phyloP scores from a whole-genome alignment of 768 basidiomycete species.

The Neoboletus subvelutipes region DNA sequence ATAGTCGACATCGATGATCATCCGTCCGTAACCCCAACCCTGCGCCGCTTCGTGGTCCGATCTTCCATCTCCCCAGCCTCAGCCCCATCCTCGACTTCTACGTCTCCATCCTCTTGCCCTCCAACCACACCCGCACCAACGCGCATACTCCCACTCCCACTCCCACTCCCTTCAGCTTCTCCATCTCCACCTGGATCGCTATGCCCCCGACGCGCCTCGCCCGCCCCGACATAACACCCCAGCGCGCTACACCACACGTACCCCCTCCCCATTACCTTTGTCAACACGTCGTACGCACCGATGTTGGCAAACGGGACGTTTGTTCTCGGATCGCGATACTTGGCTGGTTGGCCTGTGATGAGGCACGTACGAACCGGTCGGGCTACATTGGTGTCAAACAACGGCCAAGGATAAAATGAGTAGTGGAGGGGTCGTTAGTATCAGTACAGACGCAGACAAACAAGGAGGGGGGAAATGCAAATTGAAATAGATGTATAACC shows the following conservation, averaged over 20 bases:
- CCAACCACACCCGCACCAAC: neutral
- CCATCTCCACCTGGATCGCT: neutral
- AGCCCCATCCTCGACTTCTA: too few relatives aligned
- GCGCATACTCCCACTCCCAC: too few relatives aligned
- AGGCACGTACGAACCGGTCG: constrained; percentile 53
- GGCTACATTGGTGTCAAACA: neutral
- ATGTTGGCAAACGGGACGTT: constrained; percentile 77
- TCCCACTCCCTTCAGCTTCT: neutral
- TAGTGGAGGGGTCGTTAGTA: neutral
- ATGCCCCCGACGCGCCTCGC: neutral
- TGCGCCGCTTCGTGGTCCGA: neutral
- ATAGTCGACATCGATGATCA: neutral
- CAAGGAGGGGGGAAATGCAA: neutral
- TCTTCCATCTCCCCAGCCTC: neutral
- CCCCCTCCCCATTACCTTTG: constrained; percentile 59
- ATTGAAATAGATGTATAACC: neutral
- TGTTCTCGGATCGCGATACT: constrained; percentile 78
- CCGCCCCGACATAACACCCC: constrained; percentile 41
- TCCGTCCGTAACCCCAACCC: neutral
- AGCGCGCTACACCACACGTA: constrained; percentile 60
- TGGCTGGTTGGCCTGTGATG: constrained; percentile 75
- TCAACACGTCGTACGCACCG: constrained; percentile 63
- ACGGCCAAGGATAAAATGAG: neutral
- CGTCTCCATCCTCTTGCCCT: neutral
- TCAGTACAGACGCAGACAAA: neutral